These are phyloP conservation scores for Diaporthe sp. DNA, from an alignment of 2,329 filamentous ascomycete species.

Conservation along the genomic window DNA sequence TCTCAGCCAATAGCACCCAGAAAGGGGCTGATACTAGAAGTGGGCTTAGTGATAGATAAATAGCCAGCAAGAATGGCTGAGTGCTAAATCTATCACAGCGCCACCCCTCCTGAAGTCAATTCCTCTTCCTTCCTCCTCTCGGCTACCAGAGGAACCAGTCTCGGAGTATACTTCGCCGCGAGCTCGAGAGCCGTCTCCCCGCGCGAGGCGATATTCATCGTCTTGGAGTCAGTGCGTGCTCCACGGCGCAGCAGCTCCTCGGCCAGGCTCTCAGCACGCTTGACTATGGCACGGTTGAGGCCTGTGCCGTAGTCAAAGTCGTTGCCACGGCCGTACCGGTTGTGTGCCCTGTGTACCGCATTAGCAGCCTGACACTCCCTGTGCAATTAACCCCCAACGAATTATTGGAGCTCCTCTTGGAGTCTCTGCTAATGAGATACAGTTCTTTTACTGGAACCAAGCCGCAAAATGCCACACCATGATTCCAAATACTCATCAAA, in stretches of 20 bases:
- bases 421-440: not conserved
- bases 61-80: not conserved
- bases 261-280: not conserved
- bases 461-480: not conserved
- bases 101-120: no score
- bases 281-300: slow-evolving; percentile 2
- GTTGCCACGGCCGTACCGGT: not conserved
- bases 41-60: not conserved
- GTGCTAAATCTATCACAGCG: not conserved
- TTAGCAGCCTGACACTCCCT: not conserved
- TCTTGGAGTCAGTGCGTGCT: not conserved
- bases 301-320: not conserved
- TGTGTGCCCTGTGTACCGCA: not conserved
- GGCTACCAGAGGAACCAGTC: not conserved
- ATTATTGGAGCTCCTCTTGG: not conserved
- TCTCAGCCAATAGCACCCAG: no score
- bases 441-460: not conserved
- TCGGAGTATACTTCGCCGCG: not conserved
- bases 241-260: not conserved
- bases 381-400: not conserved
- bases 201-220: not conserved
- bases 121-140: not conserved
- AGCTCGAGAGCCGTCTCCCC: not conserved
- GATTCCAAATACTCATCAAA: not conserved
- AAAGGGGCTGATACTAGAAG: not conserved